Evolutionary conservation across 805 yeast genomes (phyloP), one percentile per base, ranked within the genome.

Genomic region (Cyberlindnera sargentensis): DNA sequence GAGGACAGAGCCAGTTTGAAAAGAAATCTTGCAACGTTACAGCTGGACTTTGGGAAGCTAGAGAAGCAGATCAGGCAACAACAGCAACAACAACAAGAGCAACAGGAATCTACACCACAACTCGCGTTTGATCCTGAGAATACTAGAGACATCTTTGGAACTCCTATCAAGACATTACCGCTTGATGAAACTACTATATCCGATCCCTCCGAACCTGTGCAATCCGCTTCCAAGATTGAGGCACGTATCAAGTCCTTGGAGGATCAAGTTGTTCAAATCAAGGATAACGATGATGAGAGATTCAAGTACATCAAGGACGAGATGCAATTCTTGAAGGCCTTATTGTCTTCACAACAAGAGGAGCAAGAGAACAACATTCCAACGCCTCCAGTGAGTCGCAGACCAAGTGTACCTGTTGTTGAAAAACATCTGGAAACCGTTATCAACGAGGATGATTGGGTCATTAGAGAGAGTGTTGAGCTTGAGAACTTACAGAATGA

Each of bases 401-500:
- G 32, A 41, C 24, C 35, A 5, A 33, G 35, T 8, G 6, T 15
- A 5, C 4, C n/a, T 31, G 34, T 15, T 7, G 35, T 7, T 7
- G 35, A 33, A 23, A 9, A 11, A 10, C 35, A 15, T 23, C 24
- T 24, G 8, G 35, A 33, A 23, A 3, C 6, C 9, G 23, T 15
- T 5, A 20, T 33, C 24, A 47, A 55, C 3, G 70, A 66, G 31
- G 62, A 58, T 39, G 69, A 64, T 33, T 60, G 64, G 36, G 49
- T 65, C 39, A 43, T 60, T 23, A 55, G 52, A 40, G 70, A 66
- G 40, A 63, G 65, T 23, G 48, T 51, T 24, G 71, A 66, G 40
- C 51, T 67, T 27, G 57, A 57, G 37, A 53, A 53, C 28, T 47
- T 67, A 32, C 63, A 66, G 40, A 55, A 53, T 7, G 62, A 63